These are phyloP conservation scores for Macrocystidia cucumis DNA, from an alignment of 1,284 basidiomycete species.

Conservation along the genomic window DNA sequence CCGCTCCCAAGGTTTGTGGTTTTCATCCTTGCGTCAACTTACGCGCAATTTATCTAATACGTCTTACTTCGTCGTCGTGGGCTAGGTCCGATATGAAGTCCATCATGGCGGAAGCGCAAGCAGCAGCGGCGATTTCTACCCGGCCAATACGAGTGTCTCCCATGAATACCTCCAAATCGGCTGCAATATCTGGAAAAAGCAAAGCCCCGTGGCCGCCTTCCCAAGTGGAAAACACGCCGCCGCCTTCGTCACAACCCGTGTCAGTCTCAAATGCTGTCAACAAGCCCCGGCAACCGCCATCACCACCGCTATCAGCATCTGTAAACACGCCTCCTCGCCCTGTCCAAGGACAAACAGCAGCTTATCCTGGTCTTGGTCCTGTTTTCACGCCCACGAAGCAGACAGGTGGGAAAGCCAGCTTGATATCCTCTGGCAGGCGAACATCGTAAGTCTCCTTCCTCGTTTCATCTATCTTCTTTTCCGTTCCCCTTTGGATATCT, in stretches of 20 bases:
- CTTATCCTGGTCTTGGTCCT: conserved; percentile 40
- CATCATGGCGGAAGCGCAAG: conserved; percentile 80
- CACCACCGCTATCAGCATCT: not conserved
- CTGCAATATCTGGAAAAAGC: not conserved
- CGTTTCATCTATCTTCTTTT: not conserved
- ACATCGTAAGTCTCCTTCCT: conserved; percentile 36
- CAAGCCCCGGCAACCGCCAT: not conserved
- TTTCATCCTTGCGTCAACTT: conserved; percentile 3
- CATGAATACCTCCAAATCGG: not conserved
- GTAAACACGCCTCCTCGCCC: conserved; percentile 4
- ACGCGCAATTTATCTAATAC: conserved; percentile 7
- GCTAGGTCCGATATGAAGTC: conserved; percentile 73
- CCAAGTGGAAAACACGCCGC: no score
- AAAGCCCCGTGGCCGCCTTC: no score
- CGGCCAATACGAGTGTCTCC: conserved; percentile 1
- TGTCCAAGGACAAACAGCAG: conserved; percentile 9
- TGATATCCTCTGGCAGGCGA: conserved; percentile 28
- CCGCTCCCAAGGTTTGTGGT: conserved; percentile 32
- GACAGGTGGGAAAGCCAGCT: conserved; percentile 18
- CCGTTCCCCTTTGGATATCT: no score
- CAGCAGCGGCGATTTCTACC: conserved; percentile 12
- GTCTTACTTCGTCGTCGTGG: conserved; percentile 5
- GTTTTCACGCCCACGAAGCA: conserved; percentile 51
- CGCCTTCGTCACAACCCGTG: no score
- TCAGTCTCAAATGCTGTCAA: not conserved